Evolutionary conservation across 179 eudicot genomes (phyloP).

Genomic region (Corrigiola litoralis): DNA sequence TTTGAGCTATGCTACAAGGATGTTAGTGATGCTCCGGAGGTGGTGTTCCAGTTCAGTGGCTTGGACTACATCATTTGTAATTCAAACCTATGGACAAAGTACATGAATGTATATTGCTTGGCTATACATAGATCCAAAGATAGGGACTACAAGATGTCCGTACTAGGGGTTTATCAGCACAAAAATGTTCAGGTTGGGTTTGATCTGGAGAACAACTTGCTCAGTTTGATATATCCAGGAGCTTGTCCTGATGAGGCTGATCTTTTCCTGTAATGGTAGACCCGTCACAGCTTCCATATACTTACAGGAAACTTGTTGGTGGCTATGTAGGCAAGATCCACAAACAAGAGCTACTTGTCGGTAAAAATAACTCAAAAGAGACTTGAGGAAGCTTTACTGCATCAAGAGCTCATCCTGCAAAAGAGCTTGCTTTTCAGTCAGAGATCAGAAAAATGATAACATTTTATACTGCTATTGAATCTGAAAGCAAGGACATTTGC

Average conservation of each 20-base stretch:
- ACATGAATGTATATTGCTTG: slow-evolving; percentile 19
- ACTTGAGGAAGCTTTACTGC: too few species aligned
- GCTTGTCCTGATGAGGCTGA: neutral
- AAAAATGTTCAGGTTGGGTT: neutral
- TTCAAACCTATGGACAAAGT: slow-evolving; percentile 27
- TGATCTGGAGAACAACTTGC: too few species aligned
- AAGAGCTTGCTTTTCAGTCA: too few species aligned
- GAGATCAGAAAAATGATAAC: too few species aligned
- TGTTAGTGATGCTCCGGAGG: slow-evolving; percentile 30
- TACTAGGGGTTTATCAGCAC: neutral
- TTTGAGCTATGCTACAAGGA: slow-evolving; percentile 28
- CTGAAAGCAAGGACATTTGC: too few species aligned
- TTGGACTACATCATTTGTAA: slow-evolving; percentile 27
- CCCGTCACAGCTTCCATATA: too few species aligned
- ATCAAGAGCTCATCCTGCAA: too few species aligned
- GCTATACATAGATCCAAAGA: slow-evolving; percentile 24
- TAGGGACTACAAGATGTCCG: neutral
- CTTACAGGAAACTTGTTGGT: too few species aligned
- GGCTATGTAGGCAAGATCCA: too few species aligned
- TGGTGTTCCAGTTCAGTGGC: slow-evolving; percentile 28
- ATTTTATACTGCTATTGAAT: too few species aligned
- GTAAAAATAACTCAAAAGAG: too few species aligned
- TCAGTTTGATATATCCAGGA: neutral
- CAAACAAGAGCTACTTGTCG: too few species aligned
- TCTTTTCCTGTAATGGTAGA: neutral